Base-by-base conservation (phyloP, 768 basidiomycete species). In the Clitopilus hobsonii region DNA sequence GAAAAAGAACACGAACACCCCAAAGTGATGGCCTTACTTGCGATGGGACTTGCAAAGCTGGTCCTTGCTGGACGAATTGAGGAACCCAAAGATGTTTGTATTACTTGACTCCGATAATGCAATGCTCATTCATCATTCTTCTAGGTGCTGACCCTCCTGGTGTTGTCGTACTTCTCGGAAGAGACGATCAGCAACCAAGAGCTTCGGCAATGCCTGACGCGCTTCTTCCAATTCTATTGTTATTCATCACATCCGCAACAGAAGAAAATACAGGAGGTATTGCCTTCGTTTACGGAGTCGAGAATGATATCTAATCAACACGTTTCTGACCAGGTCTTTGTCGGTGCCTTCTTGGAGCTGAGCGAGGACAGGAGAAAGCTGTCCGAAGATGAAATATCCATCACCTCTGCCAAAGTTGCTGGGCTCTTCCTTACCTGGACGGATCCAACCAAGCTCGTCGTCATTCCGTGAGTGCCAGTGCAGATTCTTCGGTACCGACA, bases 151-250 rank as follows among this genome's bases (percentile, higher is more conserved):
- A 63, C 64, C 49, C 67, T 68, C 32, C 65, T 80, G 41, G 60
- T 76, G 10, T 68, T 71, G 22, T 74, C 81, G 4, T 98, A 90
- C 67, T 76, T 97, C 49, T 89, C 89, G 0, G 91, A 91, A 1
- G 81, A 86, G 53, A 96, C 91, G 1, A 78, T 73, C 14, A 82
- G 85, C 25, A 98, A 96, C 62, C 87, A 91, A 56, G 82, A 88
- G 54, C 75, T 98, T 16, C 80, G 91, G 38, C 95, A 98, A 67
- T 93, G 88, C 62, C 69, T 97, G 32, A 80, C 86, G 3, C 90
- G 88, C 67, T 96, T 96, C 76, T 85, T 95, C 70, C 89, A 85
- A 1, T 83, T 86, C 0, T 97, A 88, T 64, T 90, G 90, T 67
- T 91, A 86, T 69, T 91, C 91, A n/a, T 86, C 87, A 0, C 67